Evolutionary conservation across 2,329 filamentous ascomycete species (phyloP), one percentile per base, ranked within the genome.

Genomic region (Hymenoscyphus salicellus): DNA sequence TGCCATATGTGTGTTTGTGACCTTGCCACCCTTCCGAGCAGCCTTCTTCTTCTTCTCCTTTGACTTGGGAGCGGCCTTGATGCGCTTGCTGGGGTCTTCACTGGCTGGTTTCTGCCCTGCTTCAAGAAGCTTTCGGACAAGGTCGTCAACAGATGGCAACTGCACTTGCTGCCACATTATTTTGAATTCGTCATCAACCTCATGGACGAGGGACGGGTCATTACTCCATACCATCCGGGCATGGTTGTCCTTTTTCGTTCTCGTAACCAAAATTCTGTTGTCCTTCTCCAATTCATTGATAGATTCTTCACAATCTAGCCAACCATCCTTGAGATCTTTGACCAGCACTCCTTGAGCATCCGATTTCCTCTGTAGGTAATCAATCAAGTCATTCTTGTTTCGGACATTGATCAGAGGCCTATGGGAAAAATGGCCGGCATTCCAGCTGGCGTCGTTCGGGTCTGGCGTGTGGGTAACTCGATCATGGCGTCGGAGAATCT

Each of bases 291-390:
- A 83, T 70, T 86, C 82, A 68, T 90, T 85, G 75, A 99, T 90
- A 10, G 90, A 85, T 23, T 89, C 85, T 66, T 93, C 88, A 73
- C 92, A 96, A 72, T 89, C 89, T 28, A 89, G 88, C 95, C 95
- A 99, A 68, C 95, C 95, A 76, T 99, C 95, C 78, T 97, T 96
- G 67, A 99, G 84, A 72, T 97, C 93, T 76, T 92, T 93, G 68
- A 98, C 92, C 43, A 84, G 84, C 62, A 98, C 86, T 14, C 92
- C 92, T 69, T 89, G 87, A 1, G 92, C 91, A 65, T 93, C 93
- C 61, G 86, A 87, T 78, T 93, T 93, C 62, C 84, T 83, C 78
- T 97, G 93, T 36, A 99, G 85, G 75, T 92, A 90, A 63, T 85
- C 86, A 62, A 96, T 86, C 62, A 99, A 85, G 72, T 93, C 87